Evolutionary conservation across 2,329 filamentous ascomycete genomes (phyloP).

Genomic region (Phoma herbarum): DNA sequence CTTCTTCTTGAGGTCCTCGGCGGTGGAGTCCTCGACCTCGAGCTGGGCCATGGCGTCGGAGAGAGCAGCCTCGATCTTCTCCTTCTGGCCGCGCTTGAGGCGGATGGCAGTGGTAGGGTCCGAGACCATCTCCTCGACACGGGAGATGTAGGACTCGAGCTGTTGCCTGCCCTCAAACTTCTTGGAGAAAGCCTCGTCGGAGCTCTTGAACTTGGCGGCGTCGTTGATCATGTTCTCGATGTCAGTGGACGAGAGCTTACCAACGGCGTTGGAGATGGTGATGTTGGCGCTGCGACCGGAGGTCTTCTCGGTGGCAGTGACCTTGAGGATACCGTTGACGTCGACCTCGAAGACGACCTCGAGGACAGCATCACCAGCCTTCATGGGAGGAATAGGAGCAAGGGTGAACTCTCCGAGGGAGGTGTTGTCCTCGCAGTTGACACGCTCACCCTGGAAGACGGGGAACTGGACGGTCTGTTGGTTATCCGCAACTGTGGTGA

Average conservation of each 20-base stretch:
- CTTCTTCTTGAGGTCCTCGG: conserved; percentile 99
- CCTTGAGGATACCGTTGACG: conserved; percentile 99
- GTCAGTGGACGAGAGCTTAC: conserved; percentile 92
- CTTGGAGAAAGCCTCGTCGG: conserved; percentile 99
- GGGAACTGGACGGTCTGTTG: conserved; percentile 80
- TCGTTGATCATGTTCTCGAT: conserved; percentile 99
- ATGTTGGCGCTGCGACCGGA: conserved; percentile 98
- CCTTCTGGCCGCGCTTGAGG: conserved; percentile 99
- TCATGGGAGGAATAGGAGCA: conserved; percentile 84
- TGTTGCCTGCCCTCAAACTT: conserved; percentile 99
- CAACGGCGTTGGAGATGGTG: conserved; percentile 99
- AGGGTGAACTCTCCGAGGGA: conserved; percentile 97
- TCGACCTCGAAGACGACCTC: conserved; percentile 99
- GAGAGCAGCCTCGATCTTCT: conserved; percentile 98
- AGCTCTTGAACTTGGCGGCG: conserved; percentile 98
- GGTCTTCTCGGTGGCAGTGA: conserved; percentile 98
- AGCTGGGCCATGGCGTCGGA: conserved; percentile 98
- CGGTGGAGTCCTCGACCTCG: conserved; percentile 88
- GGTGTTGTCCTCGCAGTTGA: conserved; percentile 98
- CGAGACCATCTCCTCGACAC: conserved; percentile 98
- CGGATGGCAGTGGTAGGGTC: conserved; percentile 96
- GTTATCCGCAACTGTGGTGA: conserved; percentile 11
- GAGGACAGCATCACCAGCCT: conserved; percentile 93
- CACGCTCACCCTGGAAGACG: conserved; percentile 94
- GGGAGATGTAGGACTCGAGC: conserved; percentile 98